Evolutionary conservation across 257 asterid species (phyloP), one percentile per base, ranked within the genome.

Genomic region (Lavandula angustifolia): DNA sequence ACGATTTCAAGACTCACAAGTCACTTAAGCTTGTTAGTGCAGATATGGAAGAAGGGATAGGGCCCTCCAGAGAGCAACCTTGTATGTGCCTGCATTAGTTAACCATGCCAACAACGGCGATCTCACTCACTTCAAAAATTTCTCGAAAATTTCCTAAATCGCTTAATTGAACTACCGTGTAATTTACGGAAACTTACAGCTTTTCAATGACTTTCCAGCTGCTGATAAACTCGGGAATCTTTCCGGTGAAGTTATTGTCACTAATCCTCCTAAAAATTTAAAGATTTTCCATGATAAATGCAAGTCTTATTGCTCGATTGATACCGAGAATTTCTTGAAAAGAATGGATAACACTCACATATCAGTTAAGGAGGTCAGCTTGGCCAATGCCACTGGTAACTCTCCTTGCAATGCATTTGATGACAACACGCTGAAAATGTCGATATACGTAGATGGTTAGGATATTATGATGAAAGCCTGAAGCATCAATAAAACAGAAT

Each of bases 1-100:
- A 11, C 33, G 32, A 11, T 44, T 54, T 54, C 18, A 31, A 64
- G 54, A 74, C 96, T 61, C 80, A 92, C 99, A 92, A 72, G 75
- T 92, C 97, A 68, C 47, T 57, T 67, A 92, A 80, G 55, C 80
- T 77, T 66, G 87, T 85, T 67, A 92, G 68, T 70, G 79, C 59
- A 55, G 97, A 85, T 76, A 89, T 79, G 32, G 83, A 75, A 4
- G 95, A 70, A 61, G 98, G 98, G 50, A 92, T 82, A 13, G 96
- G 98, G 57, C 96, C 98, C 76, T 78, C 66, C n/a, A 92, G 88
- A 42, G 89, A 82, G 79, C 95, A 87, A 54, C 99, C 99, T 77
- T 89, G 95, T 13, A 92, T 82, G 78, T 87, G 97, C 82, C 99
- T 92, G 87, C 10, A 52, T 60, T 42, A 43, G 27, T 71, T 73